Evolutionary conservation across 2,329 filamentous ascomycete species (phyloP).

Genomic region (Cytospora chrysosperma): DNA sequence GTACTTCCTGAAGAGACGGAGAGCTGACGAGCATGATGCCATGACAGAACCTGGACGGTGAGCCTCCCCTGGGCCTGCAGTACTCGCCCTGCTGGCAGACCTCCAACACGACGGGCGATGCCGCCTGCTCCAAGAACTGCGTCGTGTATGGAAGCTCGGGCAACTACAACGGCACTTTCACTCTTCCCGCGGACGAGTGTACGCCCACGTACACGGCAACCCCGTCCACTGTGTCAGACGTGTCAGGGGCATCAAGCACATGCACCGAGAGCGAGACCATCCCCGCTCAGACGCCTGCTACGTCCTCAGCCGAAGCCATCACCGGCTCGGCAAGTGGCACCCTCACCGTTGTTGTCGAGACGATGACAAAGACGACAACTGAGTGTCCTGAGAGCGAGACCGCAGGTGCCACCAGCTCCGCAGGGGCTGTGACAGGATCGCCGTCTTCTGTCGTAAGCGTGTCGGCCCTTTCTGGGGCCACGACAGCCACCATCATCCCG

Average conservation of each 20-base stretch:
- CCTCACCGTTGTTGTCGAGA: conserved; percentile 23
- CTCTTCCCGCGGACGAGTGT: conserved; percentile 38
- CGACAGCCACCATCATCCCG: neutral
- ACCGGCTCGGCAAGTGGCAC: conserved; percentile 20
- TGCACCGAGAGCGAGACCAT: conserved; percentile 1
- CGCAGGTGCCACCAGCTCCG: neutral
- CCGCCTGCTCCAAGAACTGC: conserved; percentile 50
- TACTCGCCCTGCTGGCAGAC: conserved; percentile 43
- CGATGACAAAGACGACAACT: conserved; percentile 17
- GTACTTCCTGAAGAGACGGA: too few relatives aligned
- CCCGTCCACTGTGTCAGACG: conserved; percentile 8
- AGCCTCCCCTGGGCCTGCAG: conserved; percentile 39
- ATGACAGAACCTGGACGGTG: conserved; percentile 41
- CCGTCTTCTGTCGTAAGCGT: neutral
- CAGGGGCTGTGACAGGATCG: neutral
- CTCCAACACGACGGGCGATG: conserved; percentile 40
- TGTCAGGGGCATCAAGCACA: conserved; percentile 24
- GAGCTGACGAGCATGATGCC: neutral
- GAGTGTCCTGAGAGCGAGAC: neutral
- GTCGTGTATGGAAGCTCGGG: conserved; percentile 41
- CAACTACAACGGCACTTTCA: conserved; percentile 35
- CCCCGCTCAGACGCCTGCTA: neutral
- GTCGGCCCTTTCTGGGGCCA: neutral
- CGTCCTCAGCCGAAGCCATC: neutral
- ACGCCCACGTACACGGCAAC: conserved; percentile 31